Conservation (phyloP, 495 filamentous ascomycete species). For the Collariella sp. region DNA sequence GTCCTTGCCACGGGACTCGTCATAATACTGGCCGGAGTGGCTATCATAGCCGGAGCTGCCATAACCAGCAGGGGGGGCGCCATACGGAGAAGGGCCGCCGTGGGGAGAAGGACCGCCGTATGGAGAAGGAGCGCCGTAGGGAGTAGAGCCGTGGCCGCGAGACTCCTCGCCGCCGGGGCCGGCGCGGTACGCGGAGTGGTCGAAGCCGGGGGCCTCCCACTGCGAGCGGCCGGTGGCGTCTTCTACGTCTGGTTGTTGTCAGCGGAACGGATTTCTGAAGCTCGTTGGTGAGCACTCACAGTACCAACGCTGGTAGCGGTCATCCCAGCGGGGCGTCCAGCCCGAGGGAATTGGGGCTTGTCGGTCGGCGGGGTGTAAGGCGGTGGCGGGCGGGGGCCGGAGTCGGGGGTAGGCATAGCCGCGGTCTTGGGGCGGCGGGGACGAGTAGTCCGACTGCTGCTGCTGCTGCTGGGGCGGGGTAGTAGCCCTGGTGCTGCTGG, state of each 20-base stretch:
- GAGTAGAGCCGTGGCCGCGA: constrained; percentile 6
- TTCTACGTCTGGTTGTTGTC: constrained; percentile 34
- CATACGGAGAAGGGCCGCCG: neutral
- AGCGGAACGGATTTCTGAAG: neutral
- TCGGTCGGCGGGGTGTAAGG: constrained; percentile 38
- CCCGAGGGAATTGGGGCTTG: constrained; percentile 47
- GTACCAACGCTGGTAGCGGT: constrained; percentile 48
- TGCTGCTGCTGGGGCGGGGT: neutral
- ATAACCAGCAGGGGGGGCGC: neutral
- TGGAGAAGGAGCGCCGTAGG: neutral
- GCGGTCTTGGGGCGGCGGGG: constrained; percentile 4
- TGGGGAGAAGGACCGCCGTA: neutral
- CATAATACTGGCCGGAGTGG: constrained; percentile 23
- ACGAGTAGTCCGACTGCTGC: constrained; percentile 9
- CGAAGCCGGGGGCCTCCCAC: constrained; percentile 47
- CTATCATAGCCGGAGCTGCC: constrained; percentile 6
- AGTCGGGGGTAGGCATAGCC: neutral
- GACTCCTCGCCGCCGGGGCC: neutral
- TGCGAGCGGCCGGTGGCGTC: constrained; percentile 50
- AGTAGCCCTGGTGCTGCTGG: constrained; percentile 4
- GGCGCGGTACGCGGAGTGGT: constrained; percentile 3
- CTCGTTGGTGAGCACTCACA: constrained; percentile 20
- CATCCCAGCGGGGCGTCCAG: constrained; percentile 55
- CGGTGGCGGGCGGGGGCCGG: constrained; percentile 22
- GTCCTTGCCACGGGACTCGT: constrained; percentile 26